phyloP scores from a whole-genome alignment of 495 filamentous ascomycete genomes.

The Lichina pygmaea region DNA sequence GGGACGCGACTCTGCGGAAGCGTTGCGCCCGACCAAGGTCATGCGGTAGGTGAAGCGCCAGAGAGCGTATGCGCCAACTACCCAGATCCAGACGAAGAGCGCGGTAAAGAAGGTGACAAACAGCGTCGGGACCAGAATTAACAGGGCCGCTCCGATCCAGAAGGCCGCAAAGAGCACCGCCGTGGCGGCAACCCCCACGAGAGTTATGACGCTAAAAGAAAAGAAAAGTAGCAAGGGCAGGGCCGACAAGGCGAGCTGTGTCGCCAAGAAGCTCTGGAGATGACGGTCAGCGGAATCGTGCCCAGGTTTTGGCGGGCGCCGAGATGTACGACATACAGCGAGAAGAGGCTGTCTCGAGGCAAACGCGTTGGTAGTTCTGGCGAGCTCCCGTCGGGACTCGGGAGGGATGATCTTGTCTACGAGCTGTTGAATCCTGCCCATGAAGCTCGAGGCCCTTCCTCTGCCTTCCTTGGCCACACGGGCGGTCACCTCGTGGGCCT shows the following conservation, averaged over 20 bases:
- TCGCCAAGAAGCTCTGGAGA: constrained; percentile 21
- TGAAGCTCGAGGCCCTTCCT: too few species aligned
- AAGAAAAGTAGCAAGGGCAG: constrained; percentile 29
- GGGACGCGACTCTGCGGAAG: too few species aligned
- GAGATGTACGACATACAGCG: background rate
- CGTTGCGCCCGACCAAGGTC: background rate
- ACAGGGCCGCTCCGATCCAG: constrained; percentile 31
- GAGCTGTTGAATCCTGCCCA: background rate
- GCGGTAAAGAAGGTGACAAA: constrained; percentile 28
- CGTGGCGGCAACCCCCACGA: constrained; percentile 19
- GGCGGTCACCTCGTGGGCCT: too few species aligned
- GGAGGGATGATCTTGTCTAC: background rate
- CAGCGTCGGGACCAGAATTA: constrained; percentile 34
- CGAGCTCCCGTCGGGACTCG: background rate
- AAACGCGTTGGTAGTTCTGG: background rate
- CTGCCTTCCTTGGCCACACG: too few species aligned
- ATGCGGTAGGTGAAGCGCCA: background rate
- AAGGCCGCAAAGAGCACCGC: constrained; percentile 29
- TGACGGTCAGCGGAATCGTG: background rate
- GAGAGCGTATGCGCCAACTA: constrained; percentile 11
- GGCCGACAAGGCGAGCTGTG: constrained; percentile 25
- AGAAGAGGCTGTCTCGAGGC: background rate
- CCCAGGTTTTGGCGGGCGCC: background rate
- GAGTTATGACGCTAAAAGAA: constrained; percentile 23
- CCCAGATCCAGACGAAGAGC: constrained; percentile 35